These are phyloP conservation scores for Testicularia cyperi DNA, from an alignment of 1,284 basidiomycete species.

Conservation along the genomic window DNA sequence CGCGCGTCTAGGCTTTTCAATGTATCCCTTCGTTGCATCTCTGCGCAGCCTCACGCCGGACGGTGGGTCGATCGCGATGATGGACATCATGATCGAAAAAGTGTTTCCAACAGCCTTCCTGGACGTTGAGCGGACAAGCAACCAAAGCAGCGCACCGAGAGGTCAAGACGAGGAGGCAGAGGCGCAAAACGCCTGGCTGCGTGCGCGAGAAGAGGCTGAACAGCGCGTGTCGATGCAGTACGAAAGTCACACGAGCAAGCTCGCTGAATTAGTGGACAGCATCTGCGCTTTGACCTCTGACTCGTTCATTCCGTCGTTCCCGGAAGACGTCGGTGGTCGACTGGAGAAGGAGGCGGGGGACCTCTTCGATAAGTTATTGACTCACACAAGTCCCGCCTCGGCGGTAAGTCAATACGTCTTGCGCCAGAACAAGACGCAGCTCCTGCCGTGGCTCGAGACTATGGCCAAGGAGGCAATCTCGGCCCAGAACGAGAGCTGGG, in stretches of 20 bases:
- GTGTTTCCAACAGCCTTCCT: slow-evolving; percentile 62
- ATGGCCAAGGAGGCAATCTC: slow-evolving; percentile 6
- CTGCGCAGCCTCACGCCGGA: slow-evolving; percentile 77
- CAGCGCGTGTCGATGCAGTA: slow-evolving; percentile 12
- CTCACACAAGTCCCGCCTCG: slow-evolving; percentile 5
- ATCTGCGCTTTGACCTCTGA: slow-evolving; percentile 15
- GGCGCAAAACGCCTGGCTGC: slow-evolving; percentile 68
- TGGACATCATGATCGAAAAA: slow-evolving; percentile 76
- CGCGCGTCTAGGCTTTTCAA: slow-evolving; percentile 75
- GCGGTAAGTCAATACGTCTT: slow-evolving; percentile 18
- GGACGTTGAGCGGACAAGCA: slow-evolving; percentile 39
- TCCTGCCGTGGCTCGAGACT: slow-evolving; percentile 12
- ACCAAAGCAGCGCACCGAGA: slow-evolving; percentile 61
- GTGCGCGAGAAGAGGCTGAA: slow-evolving; percentile 60
- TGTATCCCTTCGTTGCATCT: slow-evolving; percentile 70
- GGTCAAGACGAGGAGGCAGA: slow-evolving; percentile 66
- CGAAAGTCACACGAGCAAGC: slow-evolving; percentile 9
- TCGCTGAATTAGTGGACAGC: slow-evolving; percentile 30
- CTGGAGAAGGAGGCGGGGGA: slow-evolving; percentile 9
- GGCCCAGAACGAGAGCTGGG: slow-evolving; percentile 3
- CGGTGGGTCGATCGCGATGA: slow-evolving; percentile 74
- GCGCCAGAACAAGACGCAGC: slow-evolving; percentile 1
- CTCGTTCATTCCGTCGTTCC: slow-evolving; percentile 12
- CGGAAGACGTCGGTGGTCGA: slow-evolving; percentile 12
- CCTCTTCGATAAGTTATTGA: slow-evolving; percentile 11